phyloP scores from a whole-genome alignment of 2,329 filamentous ascomycete species.

The Aspergillus sp. region DNA sequence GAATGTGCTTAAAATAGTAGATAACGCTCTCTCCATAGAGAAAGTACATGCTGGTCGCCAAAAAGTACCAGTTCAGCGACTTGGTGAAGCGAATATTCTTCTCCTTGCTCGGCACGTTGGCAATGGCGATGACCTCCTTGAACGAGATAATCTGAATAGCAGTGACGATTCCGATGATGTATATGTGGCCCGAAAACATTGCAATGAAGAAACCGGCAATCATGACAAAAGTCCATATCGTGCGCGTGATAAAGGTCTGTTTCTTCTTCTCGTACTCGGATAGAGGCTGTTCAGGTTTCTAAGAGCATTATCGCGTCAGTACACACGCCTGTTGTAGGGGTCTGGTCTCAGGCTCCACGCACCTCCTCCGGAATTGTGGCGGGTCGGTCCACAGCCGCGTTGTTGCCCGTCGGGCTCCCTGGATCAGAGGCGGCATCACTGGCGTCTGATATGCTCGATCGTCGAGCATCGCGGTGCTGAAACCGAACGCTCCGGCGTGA shows the following conservation, averaged over 20 bases:
- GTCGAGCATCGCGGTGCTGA: conserved; percentile 56
- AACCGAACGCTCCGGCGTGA: conserved; percentile 66
- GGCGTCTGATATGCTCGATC: conserved; percentile 59
- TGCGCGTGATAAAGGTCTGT: conserved; percentile 93
- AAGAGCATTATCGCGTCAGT: conserved; percentile 13
- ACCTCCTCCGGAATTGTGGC: conserved; percentile 43
- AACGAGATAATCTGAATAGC: conserved; percentile 95
- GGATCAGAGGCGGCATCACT: conserved; percentile 57
- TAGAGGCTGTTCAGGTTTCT: conserved; percentile 45
- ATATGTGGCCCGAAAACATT: conserved; percentile 96
- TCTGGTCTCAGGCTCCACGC: conserved; percentile 11
- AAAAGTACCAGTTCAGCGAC: conserved; percentile 98
- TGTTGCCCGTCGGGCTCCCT: conserved; percentile 54
- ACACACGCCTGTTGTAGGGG: neutral
- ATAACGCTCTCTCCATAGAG: conserved; percentile 98
- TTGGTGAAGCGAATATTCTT: conserved; percentile 92
- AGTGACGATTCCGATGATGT: conserved; percentile 91
- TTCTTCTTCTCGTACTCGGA: conserved; percentile 98
- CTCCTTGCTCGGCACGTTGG: conserved; percentile 89
- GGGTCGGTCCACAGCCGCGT: conserved; percentile 43
- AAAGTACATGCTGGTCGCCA: conserved; percentile 99
- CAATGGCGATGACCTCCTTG: conserved; percentile 98
- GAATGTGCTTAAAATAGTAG: conserved; percentile 99
- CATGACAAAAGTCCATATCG: conserved; percentile 98
- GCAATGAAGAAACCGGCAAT: conserved; percentile 88